phyloP scores from a whole-genome alignment of 2,329 filamentous ascomycete genomes.

The Cercospora berteroae region DNA sequence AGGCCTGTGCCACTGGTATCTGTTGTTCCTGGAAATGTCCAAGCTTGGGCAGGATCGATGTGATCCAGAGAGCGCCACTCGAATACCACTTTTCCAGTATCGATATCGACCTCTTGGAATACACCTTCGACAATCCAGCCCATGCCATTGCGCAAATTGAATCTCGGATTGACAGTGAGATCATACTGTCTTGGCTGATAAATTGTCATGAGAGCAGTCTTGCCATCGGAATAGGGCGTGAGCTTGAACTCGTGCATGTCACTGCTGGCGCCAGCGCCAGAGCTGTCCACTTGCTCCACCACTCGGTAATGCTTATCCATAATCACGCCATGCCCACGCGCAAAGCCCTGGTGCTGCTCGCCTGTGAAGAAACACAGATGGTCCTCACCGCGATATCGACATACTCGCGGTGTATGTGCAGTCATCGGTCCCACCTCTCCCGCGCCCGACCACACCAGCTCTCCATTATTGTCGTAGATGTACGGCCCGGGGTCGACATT shows the following conservation, averaged over 20 bases:
- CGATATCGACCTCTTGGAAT: conserved; percentile 56
- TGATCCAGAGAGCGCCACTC: conserved; percentile 61
- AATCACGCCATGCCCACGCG: conserved; percentile 53
- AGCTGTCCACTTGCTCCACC: conserved; percentile 47
- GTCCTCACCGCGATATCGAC: conserved; percentile 48
- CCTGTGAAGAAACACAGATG: conserved; percentile 56
- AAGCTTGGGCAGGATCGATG: conserved; percentile 50
- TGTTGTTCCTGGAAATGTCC: conserved; percentile 46
- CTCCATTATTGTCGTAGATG: conserved; percentile 53
- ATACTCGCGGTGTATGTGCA: conserved; percentile 50
- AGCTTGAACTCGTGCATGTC: conserved; percentile 56
- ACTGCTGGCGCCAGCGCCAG: conserved; percentile 42
- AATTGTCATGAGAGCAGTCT: conserved; percentile 40
- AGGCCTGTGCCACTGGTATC: conserved; percentile 49
- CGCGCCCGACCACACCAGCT: conserved; percentile 53
- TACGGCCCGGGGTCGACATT: conserved; percentile 51
- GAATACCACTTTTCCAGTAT: conserved; percentile 56
- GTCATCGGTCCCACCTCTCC: conserved; percentile 51
- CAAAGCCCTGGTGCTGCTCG: conserved; percentile 53
- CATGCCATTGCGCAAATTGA: conserved; percentile 43
- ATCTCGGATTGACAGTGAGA: conserved; percentile 43
- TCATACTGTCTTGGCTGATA: conserved; percentile 46
- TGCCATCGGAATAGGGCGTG: conserved; percentile 45
- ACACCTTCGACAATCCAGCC: conserved; percentile 54
- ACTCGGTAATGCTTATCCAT: conserved; percentile 52